Evolutionary conservation across 179 eudicot genomes (phyloP).

Genomic region (Dionaea muscipula): DNA sequence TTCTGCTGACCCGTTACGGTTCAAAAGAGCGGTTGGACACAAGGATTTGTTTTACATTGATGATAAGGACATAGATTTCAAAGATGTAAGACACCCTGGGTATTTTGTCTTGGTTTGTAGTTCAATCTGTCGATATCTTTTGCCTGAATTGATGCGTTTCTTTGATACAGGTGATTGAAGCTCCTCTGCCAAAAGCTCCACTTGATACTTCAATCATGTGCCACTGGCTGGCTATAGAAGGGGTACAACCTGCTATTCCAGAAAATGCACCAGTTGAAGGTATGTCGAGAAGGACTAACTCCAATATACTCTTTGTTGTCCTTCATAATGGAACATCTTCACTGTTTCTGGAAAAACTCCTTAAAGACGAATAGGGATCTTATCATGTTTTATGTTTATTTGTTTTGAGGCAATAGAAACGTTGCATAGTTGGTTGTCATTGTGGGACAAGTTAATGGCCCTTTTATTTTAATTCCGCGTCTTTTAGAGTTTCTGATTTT

Average conservation of each 20-base stretch:
- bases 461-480: too few species aligned
- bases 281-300: constrained; percentile 2
- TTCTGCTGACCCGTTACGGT: constrained; percentile 70
- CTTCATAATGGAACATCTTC: too few species aligned
- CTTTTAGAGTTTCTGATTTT: too few species aligned
- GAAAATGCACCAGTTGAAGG: constrained; percentile 83
- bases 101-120: constrained; percentile 4
- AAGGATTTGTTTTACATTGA: constrained; percentile 80
- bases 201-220: constrained; percentile 55
- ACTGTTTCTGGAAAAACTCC: too few species aligned
- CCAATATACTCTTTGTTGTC: too few species aligned
- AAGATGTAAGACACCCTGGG: constrained; percentile 45
- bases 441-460: too few species aligned
- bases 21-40: constrained; percentile 78
- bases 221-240: constrained; percentile 97
- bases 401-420: too few species aligned
- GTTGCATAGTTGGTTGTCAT: too few species aligned
- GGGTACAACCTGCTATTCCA: constrained; percentile 84
- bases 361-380: too few species aligned
- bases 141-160: neutral
- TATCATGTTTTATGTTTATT: too few species aligned
- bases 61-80: constrained; percentile 74
- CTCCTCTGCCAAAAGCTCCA: constrained; percentile 86
- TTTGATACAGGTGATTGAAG: constrained; percentile 61
- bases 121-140: neutral